Evolutionary conservation across 305 asterid genomes (phyloP), one percentile per base, ranked within the genome.

Genomic region (Solanum aculeatissimum): DNA sequence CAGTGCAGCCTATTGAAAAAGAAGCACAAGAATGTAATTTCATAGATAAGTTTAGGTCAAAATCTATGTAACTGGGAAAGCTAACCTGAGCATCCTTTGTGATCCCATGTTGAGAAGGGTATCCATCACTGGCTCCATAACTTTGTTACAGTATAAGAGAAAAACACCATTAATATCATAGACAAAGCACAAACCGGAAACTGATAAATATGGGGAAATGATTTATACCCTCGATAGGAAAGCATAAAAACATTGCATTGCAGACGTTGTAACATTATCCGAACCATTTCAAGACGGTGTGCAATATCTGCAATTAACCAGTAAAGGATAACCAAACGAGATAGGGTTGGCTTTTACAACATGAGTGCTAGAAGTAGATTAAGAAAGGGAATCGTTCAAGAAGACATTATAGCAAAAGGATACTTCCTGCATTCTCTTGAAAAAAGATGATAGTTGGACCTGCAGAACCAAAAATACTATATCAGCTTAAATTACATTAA

Each of bases 361-460:
- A 58, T 68, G 65, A 81, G 57, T 84, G 19, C 80, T 29, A 47
- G 62, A 83, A 80, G 83, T 57, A 85, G 84, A 70, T 69, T 47
- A 78, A 29, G 66, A 29, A 65, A 58, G 81, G 43, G 58, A 38
- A 58, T 51, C 21, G 38, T 25, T 32, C 68, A 60, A 21, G 14
- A 13, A 38, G 18, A 55, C 38, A 83, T 53, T 68, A 84, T 49
- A 81, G 78, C 47, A 86, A 75, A 94, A 91, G 94, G 98, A 95
- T 95, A 95, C 99, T 97, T 91, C 99, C 99, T 9, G 99, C 99
- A 91, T 97, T 97, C 95, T 97, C 99, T 89, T 97, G 99, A 91
- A 97, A 97, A 89, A 97, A 97, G 63, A 97, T 94, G 86, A 97
- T 90, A 49, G 99, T 97, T 65, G 99, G 99, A 68, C 99, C 99